phyloP scores from a whole-genome alignment of 805 yeast species.

The Myxozyma udenii region DNA sequence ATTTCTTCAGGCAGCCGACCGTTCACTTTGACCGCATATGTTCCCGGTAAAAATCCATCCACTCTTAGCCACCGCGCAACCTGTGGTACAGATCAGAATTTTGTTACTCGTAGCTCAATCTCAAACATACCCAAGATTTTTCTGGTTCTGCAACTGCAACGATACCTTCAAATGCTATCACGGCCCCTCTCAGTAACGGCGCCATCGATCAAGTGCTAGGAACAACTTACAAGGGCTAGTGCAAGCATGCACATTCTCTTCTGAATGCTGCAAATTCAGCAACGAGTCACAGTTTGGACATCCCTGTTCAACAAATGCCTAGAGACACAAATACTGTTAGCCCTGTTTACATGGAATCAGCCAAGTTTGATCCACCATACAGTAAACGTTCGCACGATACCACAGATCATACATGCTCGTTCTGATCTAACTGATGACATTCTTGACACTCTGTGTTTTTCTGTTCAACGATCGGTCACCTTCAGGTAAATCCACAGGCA shows the following conservation, averaged over 20 bases:
- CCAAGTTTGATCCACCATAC: slow-evolving; percentile 39
- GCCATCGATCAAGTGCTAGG: neutral
- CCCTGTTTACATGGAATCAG: neutral
- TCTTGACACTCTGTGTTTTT: too few relatives aligned
- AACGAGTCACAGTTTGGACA: slow-evolving; percentile 96
- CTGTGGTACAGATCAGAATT: slow-evolving; percentile 10
- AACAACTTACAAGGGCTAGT: slow-evolving; percentile 68
- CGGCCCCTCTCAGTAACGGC: neutral
- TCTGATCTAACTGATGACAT: slow-evolving; percentile 51
- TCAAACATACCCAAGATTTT: slow-evolving; percentile 68
- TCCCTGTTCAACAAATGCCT: slow-evolving; percentile 74
- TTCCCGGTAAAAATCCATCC: slow-evolving; percentile 81
- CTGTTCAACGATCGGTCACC: too few relatives aligned
- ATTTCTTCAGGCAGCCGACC: slow-evolving; percentile 90
- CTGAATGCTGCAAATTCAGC: slow-evolving; percentile 74
- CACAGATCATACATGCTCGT: slow-evolving; percentile 97
- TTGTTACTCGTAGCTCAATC: neutral
- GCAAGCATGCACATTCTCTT: slow-evolving; percentile 79
- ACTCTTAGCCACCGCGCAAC: slow-evolving; percentile 91
- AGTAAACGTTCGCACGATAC: slow-evolving; percentile 76
- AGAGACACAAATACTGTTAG: neutral
- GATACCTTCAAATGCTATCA: slow-evolving; percentile 75
- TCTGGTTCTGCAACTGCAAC: slow-evolving; percentile 86
- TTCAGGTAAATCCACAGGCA: too few relatives aligned
- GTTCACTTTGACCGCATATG: slow-evolving; percentile 85